A percentile compares a stretch with the other conserved stretches of the same genome.
phyloP scores from a whole-genome alignment of 2,329 filamentous ascomycete species.

The Aspergillus niger region DNA sequence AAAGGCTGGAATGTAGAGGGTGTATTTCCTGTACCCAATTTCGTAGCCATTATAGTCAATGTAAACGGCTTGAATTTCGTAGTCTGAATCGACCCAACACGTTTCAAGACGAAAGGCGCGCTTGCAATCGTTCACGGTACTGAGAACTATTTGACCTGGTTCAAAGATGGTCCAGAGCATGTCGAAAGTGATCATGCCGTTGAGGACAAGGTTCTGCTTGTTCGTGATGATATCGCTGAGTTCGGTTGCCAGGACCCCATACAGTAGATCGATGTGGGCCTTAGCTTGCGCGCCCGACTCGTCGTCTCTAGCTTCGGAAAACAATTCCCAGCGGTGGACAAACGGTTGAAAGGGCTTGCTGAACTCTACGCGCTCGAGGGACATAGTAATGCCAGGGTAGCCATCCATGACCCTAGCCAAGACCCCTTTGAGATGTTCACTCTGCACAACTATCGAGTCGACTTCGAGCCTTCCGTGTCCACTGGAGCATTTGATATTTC shows the following conservation, averaged over 20 bases:
- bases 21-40: slow-evolving; percentile 39
- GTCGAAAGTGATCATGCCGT: slow-evolving; percentile 37
- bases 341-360: slow-evolving; percentile 63
- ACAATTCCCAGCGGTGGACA: slow-evolving; percentile 64
- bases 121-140: slow-evolving; percentile 2
- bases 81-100: background rate
- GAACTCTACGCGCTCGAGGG: slow-evolving; percentile 62
- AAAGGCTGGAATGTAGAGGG: slow-evolving; percentile 21
- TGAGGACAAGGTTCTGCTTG: slow-evolving; percentile 54
- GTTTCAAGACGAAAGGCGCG: slow-evolving; percentile 15
- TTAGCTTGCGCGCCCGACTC: slow-evolving; percentile 48
- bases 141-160: slow-evolving; percentile 27
- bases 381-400: slow-evolving; percentile 63
- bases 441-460: slow-evolving; percentile 66
- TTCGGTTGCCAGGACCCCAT: slow-evolving; percentile 54
- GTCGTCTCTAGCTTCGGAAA: slow-evolving; percentile 47
- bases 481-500: slow-evolving; percentile 60
- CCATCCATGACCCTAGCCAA: slow-evolving; percentile 57
- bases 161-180: slow-evolving; percentile 47
- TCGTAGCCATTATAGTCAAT: slow-evolving; percentile 24
- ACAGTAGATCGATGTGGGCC: slow-evolving; percentile 52
- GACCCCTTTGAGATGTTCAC: slow-evolving; percentile 59
- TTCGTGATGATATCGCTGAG: slow-evolving; percentile 54
- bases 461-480: slow-evolving; percentile 62
- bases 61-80: slow-evolving; percentile 13